Percentiles rank a stretch among this genome's conserved stretches.
These are phyloP conservation scores for Dimocarpus longan DNA, from an alignment of 345 rosid genomes.

Conservation along the genomic window DNA sequence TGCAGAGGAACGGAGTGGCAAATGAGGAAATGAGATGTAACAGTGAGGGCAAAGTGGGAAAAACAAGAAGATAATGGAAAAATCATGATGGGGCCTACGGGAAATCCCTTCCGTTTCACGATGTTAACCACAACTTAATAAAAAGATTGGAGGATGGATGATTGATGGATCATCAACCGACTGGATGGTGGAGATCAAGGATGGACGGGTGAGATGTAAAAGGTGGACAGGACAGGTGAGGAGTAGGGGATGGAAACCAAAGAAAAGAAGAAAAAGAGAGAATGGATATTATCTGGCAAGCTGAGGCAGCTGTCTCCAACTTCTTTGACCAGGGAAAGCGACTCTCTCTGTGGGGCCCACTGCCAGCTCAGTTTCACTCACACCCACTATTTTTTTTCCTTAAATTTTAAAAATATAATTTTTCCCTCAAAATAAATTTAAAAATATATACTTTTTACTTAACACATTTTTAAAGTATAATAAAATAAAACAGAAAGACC, in stretches of 20 bases:
- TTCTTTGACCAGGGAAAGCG: slow-evolving; percentile 33
- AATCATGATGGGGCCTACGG: neutral
- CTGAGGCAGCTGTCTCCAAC: slow-evolving; percentile 42
- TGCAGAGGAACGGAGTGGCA: slow-evolving; percentile 10
- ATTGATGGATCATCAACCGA: neutral
- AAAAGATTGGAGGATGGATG: neutral
- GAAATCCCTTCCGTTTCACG: slow-evolving; percentile 5
- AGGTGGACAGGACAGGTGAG: neutral
- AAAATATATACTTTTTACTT: no score
- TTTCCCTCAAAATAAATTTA: no score
- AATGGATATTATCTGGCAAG: slow-evolving; percentile 18
- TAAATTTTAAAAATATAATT: no score
- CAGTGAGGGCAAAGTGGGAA: neutral
- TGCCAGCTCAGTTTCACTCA: slow-evolving; percentile 10
- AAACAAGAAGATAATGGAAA: no score
- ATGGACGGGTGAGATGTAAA: neutral
- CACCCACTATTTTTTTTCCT: neutral
- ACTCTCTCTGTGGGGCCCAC: slow-evolving; percentile 4
- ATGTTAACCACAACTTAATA: neutral
- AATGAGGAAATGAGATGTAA: neutral
- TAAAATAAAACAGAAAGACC: no score
- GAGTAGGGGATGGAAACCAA: neutral
- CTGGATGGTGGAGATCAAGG: neutral
- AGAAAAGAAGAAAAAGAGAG: neutral
- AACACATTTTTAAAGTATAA: no score